phyloP scores from a whole-genome alignment of 1,284 basidiomycete species.

The Meripilus lineatus region DNA sequence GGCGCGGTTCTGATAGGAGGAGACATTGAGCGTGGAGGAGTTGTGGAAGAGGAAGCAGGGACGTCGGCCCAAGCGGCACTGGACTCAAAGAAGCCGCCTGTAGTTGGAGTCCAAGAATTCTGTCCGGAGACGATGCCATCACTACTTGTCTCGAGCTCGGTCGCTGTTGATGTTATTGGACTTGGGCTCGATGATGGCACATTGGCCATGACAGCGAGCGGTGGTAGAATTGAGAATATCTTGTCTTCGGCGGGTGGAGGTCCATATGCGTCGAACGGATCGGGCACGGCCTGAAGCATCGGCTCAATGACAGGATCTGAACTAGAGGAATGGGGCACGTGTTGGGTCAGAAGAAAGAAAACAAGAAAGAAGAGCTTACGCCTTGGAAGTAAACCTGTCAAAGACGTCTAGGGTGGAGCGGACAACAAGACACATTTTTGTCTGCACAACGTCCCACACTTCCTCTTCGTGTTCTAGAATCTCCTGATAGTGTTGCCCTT shows the following conservation, averaged over 20 bases:
- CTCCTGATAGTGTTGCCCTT: constrained; percentile 78
- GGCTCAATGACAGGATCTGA: constrained; percentile 89
- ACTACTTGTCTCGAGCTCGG: constrained; percentile 32
- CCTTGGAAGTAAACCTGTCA: constrained; percentile 84
- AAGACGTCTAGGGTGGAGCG: constrained; percentile 80
- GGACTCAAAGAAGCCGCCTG: constrained; percentile 27
- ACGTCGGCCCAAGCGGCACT: constrained; percentile 32
- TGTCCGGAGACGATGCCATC: constrained; percentile 22
- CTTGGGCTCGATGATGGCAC: constrained; percentile 37
- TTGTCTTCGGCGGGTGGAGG: constrained; percentile 84
- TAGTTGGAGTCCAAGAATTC: constrained; percentile 24
- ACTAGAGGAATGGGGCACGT: constrained; percentile 33
- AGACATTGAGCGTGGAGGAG: constrained; percentile 34
- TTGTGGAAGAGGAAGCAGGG: constrained; percentile 25
- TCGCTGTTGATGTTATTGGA: constrained; percentile 34
- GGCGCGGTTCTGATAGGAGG: constrained; percentile 33
- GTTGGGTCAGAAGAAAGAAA: constrained; percentile 2
- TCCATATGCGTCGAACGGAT: constrained; percentile 91
- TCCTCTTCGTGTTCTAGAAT: constrained; percentile 92
- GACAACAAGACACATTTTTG: constrained; percentile 75
- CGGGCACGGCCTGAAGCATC: constrained; percentile 85
- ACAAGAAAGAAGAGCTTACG: constrained; percentile 44
- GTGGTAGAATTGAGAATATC: constrained; percentile 89
- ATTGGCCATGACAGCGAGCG: constrained; percentile 69
- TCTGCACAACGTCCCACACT: constrained; percentile 87